Conservation (phyloP, 148 eudicot genomes). For the Polygonum maritimum region DNA sequence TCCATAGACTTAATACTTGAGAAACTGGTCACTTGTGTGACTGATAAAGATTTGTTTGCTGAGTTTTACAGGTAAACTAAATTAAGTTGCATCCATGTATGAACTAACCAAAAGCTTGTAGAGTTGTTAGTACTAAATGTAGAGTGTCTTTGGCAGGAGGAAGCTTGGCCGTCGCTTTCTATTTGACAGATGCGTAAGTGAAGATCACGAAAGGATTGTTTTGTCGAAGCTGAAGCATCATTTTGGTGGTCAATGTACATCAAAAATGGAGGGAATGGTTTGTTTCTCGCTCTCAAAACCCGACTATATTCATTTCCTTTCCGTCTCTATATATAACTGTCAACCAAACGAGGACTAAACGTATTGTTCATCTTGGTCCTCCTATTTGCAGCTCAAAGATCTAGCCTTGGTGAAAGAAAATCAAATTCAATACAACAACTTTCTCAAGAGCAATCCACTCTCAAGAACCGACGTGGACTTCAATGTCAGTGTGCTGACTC, state of each 20-base stretch:
- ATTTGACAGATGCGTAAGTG: conserved; percentile 82
- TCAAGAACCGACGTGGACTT: conserved; percentile 46
- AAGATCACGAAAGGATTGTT: conserved; percentile 82
- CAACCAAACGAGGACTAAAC: background rate
- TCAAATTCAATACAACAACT: conserved; percentile 61
- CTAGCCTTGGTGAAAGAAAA: conserved; percentile 68
- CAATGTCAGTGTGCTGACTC: background rate
- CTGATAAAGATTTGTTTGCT: background rate
- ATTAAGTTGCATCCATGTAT: too few species aligned
- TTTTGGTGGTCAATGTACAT: conserved; percentile 80
- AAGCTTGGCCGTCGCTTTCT: conserved; percentile 75
- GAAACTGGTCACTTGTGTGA: conserved; percentile 9
- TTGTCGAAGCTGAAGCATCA: conserved; percentile 79
- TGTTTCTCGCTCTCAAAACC: background rate
- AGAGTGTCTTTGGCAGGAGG: conserved; percentile 28
- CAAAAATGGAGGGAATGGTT: conserved; percentile 93
- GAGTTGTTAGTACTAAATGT: too few species aligned
- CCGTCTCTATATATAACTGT: too few species aligned
- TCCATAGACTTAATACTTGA: conserved; percentile 74
- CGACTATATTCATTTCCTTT: background rate
- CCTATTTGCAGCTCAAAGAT: conserved; percentile 56
- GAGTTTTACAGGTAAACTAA: background rate
- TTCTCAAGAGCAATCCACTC: conserved; percentile 37
- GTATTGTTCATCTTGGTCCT: background rate
- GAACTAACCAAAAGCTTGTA: too few species aligned